Conservation (phyloP, 768 basidiomycete genomes). For the Cystobasidium ongulense region DNA sequence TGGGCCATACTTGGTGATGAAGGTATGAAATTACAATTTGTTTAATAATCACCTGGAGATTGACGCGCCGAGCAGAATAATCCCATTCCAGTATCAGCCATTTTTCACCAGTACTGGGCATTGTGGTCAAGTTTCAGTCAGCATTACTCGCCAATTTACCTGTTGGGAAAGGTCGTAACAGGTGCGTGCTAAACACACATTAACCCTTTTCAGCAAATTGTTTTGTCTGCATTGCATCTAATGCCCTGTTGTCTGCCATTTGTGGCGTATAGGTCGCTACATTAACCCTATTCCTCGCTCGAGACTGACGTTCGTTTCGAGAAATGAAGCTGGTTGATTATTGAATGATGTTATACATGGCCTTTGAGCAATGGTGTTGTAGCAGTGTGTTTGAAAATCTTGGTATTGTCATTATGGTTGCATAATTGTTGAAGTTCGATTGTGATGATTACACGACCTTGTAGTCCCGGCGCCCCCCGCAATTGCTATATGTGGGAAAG, state of each 20-base stretch:
- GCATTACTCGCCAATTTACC: slow-evolving; percentile 32
- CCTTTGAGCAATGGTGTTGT: neutral
- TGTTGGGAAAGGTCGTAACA: slow-evolving; percentile 23
- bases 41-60: neutral
- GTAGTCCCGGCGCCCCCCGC: neutral
- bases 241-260: neutral
- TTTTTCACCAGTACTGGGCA: slow-evolving; percentile 30
- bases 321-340: neutral
- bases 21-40: neutral
- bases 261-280: slow-evolving; percentile 12
- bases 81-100: slow-evolving; percentile 27
- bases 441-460: neutral
- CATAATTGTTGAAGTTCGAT: neutral
- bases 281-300: slow-evolving; percentile 28
- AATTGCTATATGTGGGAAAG: neutral
- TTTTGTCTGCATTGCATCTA: slow-evolving; percentile 11
- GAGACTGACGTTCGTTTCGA: slow-evolving; percentile 6
- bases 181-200: slow-evolving; percentile 5
- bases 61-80: slow-evolving; percentile 27
- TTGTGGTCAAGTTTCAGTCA: slow-evolving; percentile 21
- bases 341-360: neutral
- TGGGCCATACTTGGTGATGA: slow-evolving; percentile 1
- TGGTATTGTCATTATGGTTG: neutral
- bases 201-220: neutral
- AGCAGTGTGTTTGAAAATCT: neutral